phyloP scores from a whole-genome alignment of 495 filamentous ascomycete species.

The Tuber umbilicatum region DNA sequence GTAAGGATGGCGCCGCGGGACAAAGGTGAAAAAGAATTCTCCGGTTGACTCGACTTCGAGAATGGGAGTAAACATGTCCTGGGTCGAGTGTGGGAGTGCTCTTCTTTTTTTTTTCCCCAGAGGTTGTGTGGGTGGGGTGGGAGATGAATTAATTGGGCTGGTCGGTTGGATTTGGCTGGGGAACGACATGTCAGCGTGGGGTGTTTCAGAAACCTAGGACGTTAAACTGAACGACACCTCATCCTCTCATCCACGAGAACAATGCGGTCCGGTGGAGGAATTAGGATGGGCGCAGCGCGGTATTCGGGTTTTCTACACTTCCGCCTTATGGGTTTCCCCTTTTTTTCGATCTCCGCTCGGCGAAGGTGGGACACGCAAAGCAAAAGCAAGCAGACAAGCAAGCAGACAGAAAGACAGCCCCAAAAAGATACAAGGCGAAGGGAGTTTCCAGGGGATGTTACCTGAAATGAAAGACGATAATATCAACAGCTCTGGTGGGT shows the following conservation, averaged over 20 bases:
- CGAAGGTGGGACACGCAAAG: neutral
- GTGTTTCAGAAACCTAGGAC: slow-evolving; percentile 34
- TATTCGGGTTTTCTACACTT: neutral
- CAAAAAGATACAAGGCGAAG: neutral
- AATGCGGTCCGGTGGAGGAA: neutral
- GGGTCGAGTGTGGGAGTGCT: neutral
- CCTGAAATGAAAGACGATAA: neutral
- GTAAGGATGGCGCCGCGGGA: slow-evolving; percentile 23
- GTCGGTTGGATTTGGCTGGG: slow-evolving; percentile 25
- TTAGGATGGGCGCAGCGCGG: neutral
- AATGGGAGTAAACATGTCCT: neutral
- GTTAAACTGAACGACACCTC: slow-evolving; percentile 38
- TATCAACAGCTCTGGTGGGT: neutral
- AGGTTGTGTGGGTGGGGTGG: slow-evolving; percentile 6
- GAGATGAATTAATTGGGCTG: slow-evolving; percentile 22
- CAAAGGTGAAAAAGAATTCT: slow-evolving; percentile 13
- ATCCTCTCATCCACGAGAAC: slow-evolving; percentile 16
- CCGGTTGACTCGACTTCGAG: slow-evolving; percentile 14
- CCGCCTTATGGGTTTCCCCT: neutral
- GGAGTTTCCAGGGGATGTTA: neutral
- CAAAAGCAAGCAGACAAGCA: neutral
- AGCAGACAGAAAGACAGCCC: neutral
- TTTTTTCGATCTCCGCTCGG: neutral
- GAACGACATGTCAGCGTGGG: slow-evolving; percentile 31
- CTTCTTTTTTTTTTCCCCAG: slow-evolving; percentile 7